phyloP scores from a whole-genome alignment of 768 basidiomycete genomes.

The Mycena galericulata region DNA sequence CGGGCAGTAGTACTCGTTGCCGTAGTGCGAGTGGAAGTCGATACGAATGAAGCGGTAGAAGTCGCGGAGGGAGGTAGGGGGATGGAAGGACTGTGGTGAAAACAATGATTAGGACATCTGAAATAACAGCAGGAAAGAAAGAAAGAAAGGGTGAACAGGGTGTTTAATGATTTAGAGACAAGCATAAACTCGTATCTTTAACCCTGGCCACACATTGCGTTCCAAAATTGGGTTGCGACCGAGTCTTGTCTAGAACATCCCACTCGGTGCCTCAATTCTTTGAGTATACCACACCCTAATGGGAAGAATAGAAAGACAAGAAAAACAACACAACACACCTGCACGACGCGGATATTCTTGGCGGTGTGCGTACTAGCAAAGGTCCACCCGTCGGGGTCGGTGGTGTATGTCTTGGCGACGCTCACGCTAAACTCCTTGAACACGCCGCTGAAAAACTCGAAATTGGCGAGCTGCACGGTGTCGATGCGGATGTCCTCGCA shows the following conservation, averaged over 20 bases:
- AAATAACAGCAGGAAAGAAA: too few species aligned
- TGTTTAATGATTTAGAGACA: too few species aligned
- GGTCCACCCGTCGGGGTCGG: conserved; percentile 72
- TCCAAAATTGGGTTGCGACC: too few species aligned
- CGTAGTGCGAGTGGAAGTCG: conserved; percentile 94
- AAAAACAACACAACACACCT: conserved; percentile 63
- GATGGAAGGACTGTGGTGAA: conserved; percentile 75
- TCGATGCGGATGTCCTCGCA: conserved; percentile 98
- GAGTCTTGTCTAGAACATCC: too few species aligned
- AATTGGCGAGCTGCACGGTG: conserved; percentile 95
- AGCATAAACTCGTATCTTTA: too few species aligned
- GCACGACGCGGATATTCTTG: conserved; percentile 92
- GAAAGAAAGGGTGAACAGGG: too few species aligned
- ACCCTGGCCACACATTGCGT: too few species aligned
- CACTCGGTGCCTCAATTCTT: too few species aligned
- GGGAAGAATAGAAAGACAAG: not conserved
- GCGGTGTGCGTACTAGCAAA: conserved; percentile 83
- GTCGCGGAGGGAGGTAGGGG: conserved; percentile 75
- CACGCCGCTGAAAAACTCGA: conserved; percentile 97
- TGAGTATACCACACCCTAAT: too few species aligned
- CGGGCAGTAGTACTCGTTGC: conserved; percentile 96
- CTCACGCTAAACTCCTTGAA: conserved; percentile 93
- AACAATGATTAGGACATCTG: not conserved
- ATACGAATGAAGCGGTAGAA: conserved; percentile 96
- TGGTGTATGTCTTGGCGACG: conserved; percentile 84